Percentiles rank a stretch among this genome's conserved stretches.
phyloP scores from a whole-genome alignment of 1,284 basidiomycete genomes.

The Apiotrichum mycotoxinovorans region DNA sequence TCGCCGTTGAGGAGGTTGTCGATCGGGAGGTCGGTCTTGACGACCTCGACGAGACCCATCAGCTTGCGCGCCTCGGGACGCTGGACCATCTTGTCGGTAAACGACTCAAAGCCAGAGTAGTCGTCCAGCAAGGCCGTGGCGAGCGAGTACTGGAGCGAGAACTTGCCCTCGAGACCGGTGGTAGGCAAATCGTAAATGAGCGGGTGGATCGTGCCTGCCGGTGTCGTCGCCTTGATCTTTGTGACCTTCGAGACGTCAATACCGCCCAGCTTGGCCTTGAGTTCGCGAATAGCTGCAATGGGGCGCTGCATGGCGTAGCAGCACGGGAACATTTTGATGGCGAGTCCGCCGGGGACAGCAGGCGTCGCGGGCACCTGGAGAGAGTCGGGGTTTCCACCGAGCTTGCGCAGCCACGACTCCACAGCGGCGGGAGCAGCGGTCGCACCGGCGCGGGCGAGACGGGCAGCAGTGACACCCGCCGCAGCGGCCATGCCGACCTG shows the following conservation, averaged over 20 bases:
- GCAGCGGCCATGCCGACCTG: slow-evolving; percentile 12
- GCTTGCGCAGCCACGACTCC: slow-evolving; percentile 10
- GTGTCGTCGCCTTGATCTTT: slow-evolving; percentile 7
- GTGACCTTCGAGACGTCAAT: slow-evolving; percentile 2
- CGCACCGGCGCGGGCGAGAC: slow-evolving; percentile 3
- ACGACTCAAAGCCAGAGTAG: slow-evolving; percentile 9
- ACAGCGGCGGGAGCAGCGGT: slow-evolving; percentile 8
- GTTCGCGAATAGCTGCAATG: slow-evolving; percentile 11
- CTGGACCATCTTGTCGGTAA: slow-evolving; percentile 8
- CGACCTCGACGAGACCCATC: slow-evolving; percentile 7
- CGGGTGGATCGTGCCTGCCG: slow-evolving; percentile 10
- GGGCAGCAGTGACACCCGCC: slow-evolving; percentile 7
- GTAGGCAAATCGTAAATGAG: slow-evolving; percentile 10
- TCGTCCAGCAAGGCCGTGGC: slow-evolving; percentile 9
- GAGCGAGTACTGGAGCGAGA: slow-evolving; percentile 12
- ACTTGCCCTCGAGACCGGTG: slow-evolving; percentile 12
- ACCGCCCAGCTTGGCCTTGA: slow-evolving; percentile 1
- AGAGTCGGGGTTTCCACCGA: slow-evolving; percentile 1
- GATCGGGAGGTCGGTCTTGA: slow-evolving; percentile 8
- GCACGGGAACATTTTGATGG: slow-evolving; percentile 16
- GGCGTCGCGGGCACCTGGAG: slow-evolving; percentile 3
- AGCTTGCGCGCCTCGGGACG: slow-evolving; percentile 8
- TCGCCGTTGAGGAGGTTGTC: slow-evolving; percentile 12
- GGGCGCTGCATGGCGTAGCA: slow-evolving; percentile 15
- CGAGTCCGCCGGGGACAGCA: slow-evolving; percentile 8